Evolutionary conservation across 139 green algal species (phyloP).

Genomic region (Micromonas pusilla): DNA sequence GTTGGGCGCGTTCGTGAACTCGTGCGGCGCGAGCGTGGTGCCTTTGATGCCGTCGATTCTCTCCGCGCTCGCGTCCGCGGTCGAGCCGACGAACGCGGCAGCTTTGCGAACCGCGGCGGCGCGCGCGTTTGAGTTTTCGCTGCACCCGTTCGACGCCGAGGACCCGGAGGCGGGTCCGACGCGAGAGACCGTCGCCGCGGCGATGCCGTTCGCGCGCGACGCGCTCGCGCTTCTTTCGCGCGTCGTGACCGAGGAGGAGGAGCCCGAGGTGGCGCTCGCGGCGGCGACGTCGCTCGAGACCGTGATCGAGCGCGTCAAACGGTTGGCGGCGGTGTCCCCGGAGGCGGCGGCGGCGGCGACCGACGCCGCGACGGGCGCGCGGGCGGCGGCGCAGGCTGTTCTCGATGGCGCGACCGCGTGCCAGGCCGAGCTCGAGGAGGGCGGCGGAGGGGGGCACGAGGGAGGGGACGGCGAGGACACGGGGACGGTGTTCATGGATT

Average conservation of each 20-base stretch:
- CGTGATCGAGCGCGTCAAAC: no score
- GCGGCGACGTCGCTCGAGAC: background rate
- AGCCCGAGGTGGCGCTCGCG: background rate
- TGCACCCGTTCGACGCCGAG: background rate
- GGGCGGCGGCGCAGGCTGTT: background rate
- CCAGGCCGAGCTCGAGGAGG: background rate
- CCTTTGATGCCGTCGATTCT: background rate
- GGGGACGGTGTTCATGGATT: background rate
- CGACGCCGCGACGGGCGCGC: no score
- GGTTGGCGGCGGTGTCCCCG: background rate
- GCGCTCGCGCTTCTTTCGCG: background rate
- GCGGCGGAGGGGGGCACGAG: no score
- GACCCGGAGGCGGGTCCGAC: background rate
- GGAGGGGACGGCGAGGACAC: background rate
- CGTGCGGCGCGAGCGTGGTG: background rate
- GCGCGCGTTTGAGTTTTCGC: conserved; percentile 9
- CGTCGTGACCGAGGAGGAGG: background rate
- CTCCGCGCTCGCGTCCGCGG: background rate
- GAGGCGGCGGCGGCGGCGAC: no score
- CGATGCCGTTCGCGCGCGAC: background rate
- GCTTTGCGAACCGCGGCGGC: background rate
- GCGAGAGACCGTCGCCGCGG: background rate
- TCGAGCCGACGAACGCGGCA: background rate
- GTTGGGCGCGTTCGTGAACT: background rate
- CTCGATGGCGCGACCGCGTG: background rate